Conservation (phyloP, 2,329 filamentous ascomycete species). For the Colletotrichum tanaceti region DNA sequence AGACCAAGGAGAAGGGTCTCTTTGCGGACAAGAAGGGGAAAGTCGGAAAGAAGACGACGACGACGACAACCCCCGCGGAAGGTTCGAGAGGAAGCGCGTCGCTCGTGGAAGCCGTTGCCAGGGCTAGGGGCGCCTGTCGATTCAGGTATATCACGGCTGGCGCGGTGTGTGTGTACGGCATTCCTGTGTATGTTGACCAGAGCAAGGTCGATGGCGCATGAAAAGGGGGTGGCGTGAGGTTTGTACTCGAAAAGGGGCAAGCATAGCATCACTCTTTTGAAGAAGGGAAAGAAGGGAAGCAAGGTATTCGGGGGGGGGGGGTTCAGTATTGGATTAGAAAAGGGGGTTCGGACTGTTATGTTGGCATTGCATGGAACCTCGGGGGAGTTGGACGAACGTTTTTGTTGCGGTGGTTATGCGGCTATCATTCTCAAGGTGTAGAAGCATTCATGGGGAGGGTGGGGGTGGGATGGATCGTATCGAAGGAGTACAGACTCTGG, state of each 20-base stretch:
- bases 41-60: slow-evolving; percentile 45
- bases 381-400: slow-evolving; percentile 4
- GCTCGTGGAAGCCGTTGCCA: slow-evolving; percentile 84
- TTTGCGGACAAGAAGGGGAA: slow-evolving; percentile 47
- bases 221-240: background rate
- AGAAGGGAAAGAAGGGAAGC: slow-evolving; percentile 20
- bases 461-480: background rate
- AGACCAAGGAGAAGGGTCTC: slow-evolving; percentile 26
- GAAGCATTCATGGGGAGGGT: background rate
- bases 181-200: slow-evolving; percentile 82
- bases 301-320: too few relatives aligned
- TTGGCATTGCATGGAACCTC: slow-evolving; percentile 4
- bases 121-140: slow-evolving; percentile 81
- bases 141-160: slow-evolving; percentile 94
- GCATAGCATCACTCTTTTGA: background rate
- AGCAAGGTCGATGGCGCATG: slow-evolving; percentile 34
- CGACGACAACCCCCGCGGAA: slow-evolving; percentile 42
- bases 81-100: slow-evolving; percentile 56
- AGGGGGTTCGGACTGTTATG: background rate
- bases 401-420: too few relatives aligned
- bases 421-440: background rate
- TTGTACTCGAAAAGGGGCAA: slow-evolving; percentile 19
- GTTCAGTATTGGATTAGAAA: too few relatives aligned
- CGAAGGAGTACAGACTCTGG: background rate
- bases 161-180: slow-evolving; percentile 92